Base-by-base conservation (phyloP, 345 rosid species). In the Sisymbrium irio region DNA sequence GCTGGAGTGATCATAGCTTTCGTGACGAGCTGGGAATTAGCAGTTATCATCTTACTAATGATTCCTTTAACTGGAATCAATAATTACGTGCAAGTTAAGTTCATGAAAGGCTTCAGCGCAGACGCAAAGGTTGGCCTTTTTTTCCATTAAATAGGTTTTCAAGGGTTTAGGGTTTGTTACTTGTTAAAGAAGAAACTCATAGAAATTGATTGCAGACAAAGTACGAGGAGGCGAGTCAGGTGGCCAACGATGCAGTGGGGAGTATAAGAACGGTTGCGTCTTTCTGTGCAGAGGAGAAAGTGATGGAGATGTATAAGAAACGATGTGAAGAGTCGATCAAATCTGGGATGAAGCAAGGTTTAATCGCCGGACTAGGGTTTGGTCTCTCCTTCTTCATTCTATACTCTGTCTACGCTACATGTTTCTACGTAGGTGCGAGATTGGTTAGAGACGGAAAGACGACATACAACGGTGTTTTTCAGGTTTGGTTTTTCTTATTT, bases 181-280 rank as follows among this genome's bases (percentile, higher is more conserved):
- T 36, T 51, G 47, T 14, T 9, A 2, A 9, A 3, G 44, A 70
- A 46, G 46, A 55, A 59, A 20, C 44, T 25, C 0, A 62, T 13
- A 39, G 32, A 39, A 61, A 14, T 19, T 20, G 44, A 19, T 58
- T 72, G 69, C 80, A 89, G 96, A 66, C 56, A 53, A 70, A 77
- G 85, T 87, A 87, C 9, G 92, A 87, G 81, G 90, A 89, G 69
- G 90, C 92, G 33, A 84, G 92, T 67, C 96, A 89, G 70, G 89
- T 89, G 72, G 96, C 90, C 4, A 82, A 70, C 30, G 92, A 89
- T 62, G 92, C 96, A 2, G 86, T 87, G 2, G 90, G 90, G 8
- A 81, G 88, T 33, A 89, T 89, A 37, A 79, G 92, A 79, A 89
- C 92, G n/a, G 84, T 87, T 22, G 87, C 89, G 46, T 89, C 96